Base-by-base conservation (phyloP, 768 basidiomycete species). In the Chlorophyllum brunneum region DNA sequence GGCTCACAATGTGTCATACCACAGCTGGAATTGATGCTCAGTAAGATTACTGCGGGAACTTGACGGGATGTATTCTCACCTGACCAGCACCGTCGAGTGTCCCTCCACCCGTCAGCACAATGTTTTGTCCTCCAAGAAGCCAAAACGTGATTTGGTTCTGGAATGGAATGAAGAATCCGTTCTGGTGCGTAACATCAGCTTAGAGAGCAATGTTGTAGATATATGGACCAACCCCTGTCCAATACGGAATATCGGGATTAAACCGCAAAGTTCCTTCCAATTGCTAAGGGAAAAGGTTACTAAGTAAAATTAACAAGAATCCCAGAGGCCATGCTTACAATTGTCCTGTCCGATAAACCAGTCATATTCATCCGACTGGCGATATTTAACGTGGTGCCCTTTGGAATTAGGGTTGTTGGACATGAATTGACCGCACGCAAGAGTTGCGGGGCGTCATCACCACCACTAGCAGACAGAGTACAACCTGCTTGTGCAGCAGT, bases 61-160 rank as follows among this genome's bases (percentile, higher is more conserved):
- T 30, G 22, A 13, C 20, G 34, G 26, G 15, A 24, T 39, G 22
- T 18, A 34, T 8, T 46, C 74, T 48, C 55, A 79, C 78, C 67
- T 85, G 83, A 9, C 85, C 85, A 27, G 76, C 73, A 15, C 83
- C 85, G 60, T 85, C 82, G 15, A 87, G 69, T 2, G 80, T 82
- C 9, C 84, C 84, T 30, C 83, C 82, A 5, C 85, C 83, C 49
- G 77, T 74, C 18, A 81, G 59, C 6, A 65, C 27, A 34, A 80
- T 68, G 52, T 79, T 76, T 26, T 69, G 63, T 4, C 80, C 80
- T 24, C 79, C 79, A 2, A 81, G 61, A 3, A 80, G 65, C 80
- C 80, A 84, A 59, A 79, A 80, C 4, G 78, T 74, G 22, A 76
- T 62, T 57, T 79, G 77, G 0, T 70, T 75, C 59, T 81, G 80